A percentile compares a stretch with the other conserved stretches of the same genome.
phyloP scores from a whole-genome alignment of 2,329 filamentous ascomycete species.

The Beauveria bassiana region DNA sequence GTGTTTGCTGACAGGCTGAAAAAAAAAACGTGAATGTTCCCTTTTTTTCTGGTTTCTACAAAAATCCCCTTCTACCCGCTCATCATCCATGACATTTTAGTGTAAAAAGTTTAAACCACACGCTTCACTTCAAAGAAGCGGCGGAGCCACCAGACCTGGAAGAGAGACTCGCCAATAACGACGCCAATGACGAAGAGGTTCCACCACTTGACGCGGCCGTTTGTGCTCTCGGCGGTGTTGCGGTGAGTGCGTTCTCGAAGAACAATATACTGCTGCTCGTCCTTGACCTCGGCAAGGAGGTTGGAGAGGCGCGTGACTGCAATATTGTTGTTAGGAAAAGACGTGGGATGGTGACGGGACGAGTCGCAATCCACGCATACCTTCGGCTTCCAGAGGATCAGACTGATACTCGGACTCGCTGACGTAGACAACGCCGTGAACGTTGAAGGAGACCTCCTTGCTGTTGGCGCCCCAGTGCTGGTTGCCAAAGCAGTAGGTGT shows the following conservation, averaged over 20 bases:
- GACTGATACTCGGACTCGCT: slow-evolving; percentile 75
- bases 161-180: slow-evolving; percentile 83
- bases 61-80: background rate
- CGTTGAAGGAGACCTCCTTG: slow-evolving; percentile 99
- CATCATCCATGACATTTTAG: background rate
- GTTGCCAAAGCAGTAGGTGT: slow-evolving; percentile 97
- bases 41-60: background rate
- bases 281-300: slow-evolving; percentile 84
- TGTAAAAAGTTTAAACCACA: slow-evolving; percentile 40
- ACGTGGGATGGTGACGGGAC: background rate
- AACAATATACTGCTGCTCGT: slow-evolving; percentile 96
- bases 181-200: slow-evolving; percentile 92
- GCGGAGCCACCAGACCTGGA: slow-evolving; percentile 99
- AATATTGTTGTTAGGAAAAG: background rate
- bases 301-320: slow-evolving; percentile 77
- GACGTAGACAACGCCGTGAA: slow-evolving; percentile 97
- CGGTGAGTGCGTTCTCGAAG: slow-evolving; percentile 91
- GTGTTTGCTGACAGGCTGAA: background rate
- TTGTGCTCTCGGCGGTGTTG: slow-evolving; percentile 98
- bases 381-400: slow-evolving; percentile 86
- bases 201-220: slow-evolving; percentile 98
- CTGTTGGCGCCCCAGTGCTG: slow-evolving; percentile 94
- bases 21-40: background rate
- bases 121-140: slow-evolving; percentile 89
- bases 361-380: slow-evolving; percentile 34